Conservation (phyloP, 2,329 filamentous ascomycete species). For the Penicillium sp. region DNA sequence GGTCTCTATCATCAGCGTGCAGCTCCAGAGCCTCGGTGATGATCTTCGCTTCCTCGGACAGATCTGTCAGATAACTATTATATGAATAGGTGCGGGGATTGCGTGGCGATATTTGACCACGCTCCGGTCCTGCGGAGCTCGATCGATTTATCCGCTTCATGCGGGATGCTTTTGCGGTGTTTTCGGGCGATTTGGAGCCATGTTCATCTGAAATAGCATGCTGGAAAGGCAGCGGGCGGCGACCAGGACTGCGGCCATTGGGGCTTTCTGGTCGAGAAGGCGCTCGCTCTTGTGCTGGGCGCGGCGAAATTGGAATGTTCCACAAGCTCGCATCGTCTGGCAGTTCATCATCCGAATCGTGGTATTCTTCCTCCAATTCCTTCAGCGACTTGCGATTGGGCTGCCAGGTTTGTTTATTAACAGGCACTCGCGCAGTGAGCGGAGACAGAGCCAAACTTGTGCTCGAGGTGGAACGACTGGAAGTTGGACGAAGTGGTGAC, state of each 20-base stretch:
- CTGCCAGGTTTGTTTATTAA: slow-evolving; percentile 45
- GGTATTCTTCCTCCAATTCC: slow-evolving; percentile 53
- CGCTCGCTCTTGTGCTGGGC: slow-evolving; percentile 42
- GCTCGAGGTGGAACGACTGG: slow-evolving; percentile 28
- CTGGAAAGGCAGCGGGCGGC: slow-evolving; percentile 45
- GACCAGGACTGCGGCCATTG: slow-evolving; percentile 42
- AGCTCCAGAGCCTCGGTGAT: slow-evolving; percentile 62
- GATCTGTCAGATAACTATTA: slow-evolving; percentile 57
- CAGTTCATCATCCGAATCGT: slow-evolving; percentile 54
- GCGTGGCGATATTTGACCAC: slow-evolving; percentile 43
- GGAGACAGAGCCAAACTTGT: slow-evolving; percentile 31
- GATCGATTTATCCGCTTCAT: slow-evolving; percentile 35
- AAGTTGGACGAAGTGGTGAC: slow-evolving; percentile 30
- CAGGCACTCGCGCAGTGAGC: slow-evolving; percentile 25
- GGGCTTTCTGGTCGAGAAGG: slow-evolving; percentile 46
- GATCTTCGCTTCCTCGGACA: slow-evolving; percentile 62
- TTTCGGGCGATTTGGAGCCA: slow-evolving; percentile 24
- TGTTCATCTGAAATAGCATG: slow-evolving; percentile 38
- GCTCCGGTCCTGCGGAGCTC: slow-evolving; percentile 44
- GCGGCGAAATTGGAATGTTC: slow-evolving; percentile 54
- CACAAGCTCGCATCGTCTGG: slow-evolving; percentile 54
- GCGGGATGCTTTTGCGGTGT: slow-evolving; percentile 35
- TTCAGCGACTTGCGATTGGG: slow-evolving; percentile 49
- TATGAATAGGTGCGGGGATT: slow-evolving; percentile 59
- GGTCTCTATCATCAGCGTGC: slow-evolving; percentile 54